These are phyloP conservation scores for Harrya chromipes DNA, from an alignment of 768 basidiomycete genomes.

Conservation along the genomic window DNA sequence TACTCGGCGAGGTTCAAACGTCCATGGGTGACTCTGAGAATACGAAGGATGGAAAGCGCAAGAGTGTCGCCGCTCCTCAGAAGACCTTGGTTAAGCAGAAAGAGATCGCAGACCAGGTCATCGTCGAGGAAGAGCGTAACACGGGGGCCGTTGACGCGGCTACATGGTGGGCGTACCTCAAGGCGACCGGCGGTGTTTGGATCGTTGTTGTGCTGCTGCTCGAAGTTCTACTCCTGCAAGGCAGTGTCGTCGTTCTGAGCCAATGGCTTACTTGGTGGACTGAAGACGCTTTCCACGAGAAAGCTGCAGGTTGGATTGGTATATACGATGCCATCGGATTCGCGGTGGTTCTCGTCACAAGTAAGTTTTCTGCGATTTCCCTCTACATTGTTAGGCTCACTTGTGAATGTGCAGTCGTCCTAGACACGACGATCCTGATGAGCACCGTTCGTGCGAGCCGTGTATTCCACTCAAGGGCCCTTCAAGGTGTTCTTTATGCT, in stretches of 20 bases:
- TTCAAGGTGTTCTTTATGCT: constrained; percentile 23
- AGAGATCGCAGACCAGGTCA: constrained; percentile 13
- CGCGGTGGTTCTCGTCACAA: constrained; percentile 14
- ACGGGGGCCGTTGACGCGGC: constrained; percentile 20
- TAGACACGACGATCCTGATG: constrained; percentile 24
- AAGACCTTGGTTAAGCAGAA: constrained; percentile 10
- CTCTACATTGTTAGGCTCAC: background rate
- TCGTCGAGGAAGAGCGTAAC: constrained; percentile 26
- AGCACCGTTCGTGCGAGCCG: constrained; percentile 29
- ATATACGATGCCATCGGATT: constrained; percentile 28
- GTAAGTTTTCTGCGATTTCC: constrained; percentile 8
- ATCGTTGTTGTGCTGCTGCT: constrained; percentile 21
- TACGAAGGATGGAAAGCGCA: constrained; percentile 19
- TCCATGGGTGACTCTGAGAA: constrained; percentile 7
- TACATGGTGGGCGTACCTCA: constrained; percentile 33
- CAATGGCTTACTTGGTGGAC: constrained; percentile 35
- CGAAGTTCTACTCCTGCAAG: constrained; percentile 23
- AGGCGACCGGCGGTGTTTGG: constrained; percentile 24
- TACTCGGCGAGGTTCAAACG: constrained; percentile 21
- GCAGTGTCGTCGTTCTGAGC: constrained; percentile 21
- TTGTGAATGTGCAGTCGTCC: constrained; percentile 14
- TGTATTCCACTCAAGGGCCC: constrained; percentile 22
- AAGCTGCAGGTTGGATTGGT: constrained; percentile 27
- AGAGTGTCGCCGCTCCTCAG: constrained; percentile 11
- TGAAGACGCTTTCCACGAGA: constrained; percentile 21